These are phyloP conservation scores for Aspergillus leporis DNA, from an alignment of 495 filamentous ascomycete species.

Conservation along the genomic window DNA sequence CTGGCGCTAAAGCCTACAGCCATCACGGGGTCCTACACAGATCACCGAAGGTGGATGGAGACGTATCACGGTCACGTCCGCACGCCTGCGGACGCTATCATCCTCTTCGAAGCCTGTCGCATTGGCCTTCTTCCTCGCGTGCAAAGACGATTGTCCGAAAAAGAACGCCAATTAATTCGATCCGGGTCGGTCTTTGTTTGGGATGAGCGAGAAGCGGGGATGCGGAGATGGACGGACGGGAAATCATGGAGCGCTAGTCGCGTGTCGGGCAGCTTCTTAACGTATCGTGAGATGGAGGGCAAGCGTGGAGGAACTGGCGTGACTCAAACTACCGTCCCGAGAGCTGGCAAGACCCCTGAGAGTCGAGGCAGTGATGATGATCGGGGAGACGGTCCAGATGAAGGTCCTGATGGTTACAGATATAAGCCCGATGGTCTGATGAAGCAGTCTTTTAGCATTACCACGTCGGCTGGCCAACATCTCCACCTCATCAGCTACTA, in stretches of 20 bases:
- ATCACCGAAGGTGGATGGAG: conserved; percentile 67
- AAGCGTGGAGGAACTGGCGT: conserved; percentile 73
- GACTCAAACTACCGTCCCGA: conserved; percentile 50
- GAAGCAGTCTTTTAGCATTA: conserved; percentile 99
- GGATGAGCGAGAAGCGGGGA: conserved; percentile 97
- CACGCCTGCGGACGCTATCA: conserved; percentile 91
- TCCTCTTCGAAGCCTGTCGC: conserved; percentile 95
- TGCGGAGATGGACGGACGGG: conserved; percentile 97
- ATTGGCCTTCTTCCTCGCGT: conserved; percentile 87
- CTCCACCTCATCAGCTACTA: conserved; percentile 97
- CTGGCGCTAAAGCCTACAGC: conserved; percentile 33
- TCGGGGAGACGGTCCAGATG: conserved; percentile 66
- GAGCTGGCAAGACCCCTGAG: conserved; percentile 77
- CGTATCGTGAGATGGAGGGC: conserved; percentile 98
- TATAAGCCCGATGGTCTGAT: conserved; percentile 97
- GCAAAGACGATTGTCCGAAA: conserved; percentile 90
- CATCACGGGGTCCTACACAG: conserved; percentile 28
- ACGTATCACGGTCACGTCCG: conserved; percentile 93
- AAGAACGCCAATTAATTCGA: conserved; percentile 90
- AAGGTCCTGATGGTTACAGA: conserved; percentile 91
- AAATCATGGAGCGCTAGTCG: conserved; percentile 99
- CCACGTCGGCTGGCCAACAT: conserved; percentile 84
- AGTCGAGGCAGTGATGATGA: conserved; percentile 82
- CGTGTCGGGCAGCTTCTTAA: conserved; percentile 96
- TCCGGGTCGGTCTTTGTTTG: conserved; percentile 98